phyloP scores from a whole-genome alignment of 2,329 filamentous ascomycete species.

The Aureobasidium sp. region DNA sequence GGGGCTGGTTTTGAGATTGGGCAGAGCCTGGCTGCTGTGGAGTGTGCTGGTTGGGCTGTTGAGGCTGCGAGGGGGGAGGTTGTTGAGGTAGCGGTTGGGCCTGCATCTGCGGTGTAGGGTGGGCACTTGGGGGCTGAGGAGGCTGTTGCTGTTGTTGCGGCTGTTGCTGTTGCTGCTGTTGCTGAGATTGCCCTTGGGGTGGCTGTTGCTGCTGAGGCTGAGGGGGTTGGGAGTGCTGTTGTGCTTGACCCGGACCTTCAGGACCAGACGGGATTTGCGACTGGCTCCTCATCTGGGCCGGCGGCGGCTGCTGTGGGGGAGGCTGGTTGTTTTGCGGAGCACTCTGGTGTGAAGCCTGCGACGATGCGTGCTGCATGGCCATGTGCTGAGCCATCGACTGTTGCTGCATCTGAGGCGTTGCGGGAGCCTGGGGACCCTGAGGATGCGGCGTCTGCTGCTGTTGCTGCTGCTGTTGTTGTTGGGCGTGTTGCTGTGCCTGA shows the following conservation, averaged over 20 bases:
- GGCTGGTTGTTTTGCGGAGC: constrained; percentile 33
- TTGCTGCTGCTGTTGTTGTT: constrained; percentile 20
- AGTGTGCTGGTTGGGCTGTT: constrained; percentile 30
- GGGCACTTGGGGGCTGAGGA: constrained; percentile 15
- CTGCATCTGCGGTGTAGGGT: constrained; percentile 16
- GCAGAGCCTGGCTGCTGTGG: constrained; percentile 28
- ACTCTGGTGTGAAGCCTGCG: constrained; percentile 41
- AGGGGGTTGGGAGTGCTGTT: constrained; percentile 30
- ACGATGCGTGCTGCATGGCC: constrained; percentile 40
- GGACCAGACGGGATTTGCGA: constrained; percentile 25
- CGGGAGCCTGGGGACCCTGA: constrained; percentile 24
- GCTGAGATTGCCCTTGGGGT: constrained; percentile 12
- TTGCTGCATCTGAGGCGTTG: constrained; percentile 32
- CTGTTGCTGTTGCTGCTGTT: background rate
- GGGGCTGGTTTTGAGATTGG: constrained; percentile 31
- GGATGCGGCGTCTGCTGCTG: constrained; percentile 23
- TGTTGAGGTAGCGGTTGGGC: constrained; percentile 17
- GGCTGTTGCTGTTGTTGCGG: constrained; percentile 15
- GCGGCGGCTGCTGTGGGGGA: constrained; percentile 25
- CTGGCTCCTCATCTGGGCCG: constrained; percentile 32
- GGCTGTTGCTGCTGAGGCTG: constrained; percentile 22
- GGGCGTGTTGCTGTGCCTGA: constrained; percentile 19
- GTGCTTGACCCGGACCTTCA: constrained; percentile 20
- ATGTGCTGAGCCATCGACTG: constrained; percentile 33
- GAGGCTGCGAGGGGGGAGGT: constrained; percentile 14